Conservation (phyloP, 345 rosid genomes). For the Erysimum cheiranthoides region DNA sequence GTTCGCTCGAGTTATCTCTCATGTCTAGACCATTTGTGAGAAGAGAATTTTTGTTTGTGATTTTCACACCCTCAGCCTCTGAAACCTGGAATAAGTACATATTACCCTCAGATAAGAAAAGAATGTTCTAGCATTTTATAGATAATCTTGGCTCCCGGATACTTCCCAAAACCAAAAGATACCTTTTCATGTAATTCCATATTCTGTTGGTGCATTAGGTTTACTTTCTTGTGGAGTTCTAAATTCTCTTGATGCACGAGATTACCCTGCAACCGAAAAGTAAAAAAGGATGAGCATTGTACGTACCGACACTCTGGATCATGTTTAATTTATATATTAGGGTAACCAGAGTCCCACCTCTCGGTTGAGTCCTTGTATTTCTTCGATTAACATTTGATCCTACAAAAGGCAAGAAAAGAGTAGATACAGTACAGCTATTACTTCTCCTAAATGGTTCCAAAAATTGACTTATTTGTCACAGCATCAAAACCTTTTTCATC, state of each 20-base stretch:
- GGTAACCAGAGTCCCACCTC: constrained; percentile 51
- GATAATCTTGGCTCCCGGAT: not conserved
- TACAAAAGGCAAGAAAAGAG: constrained; percentile 40
- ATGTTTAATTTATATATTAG: not conserved
- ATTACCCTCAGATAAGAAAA: constrained; percentile 18
- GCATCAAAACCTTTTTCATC: constrained; percentile 58
- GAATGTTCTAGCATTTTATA: constrained; percentile 32
- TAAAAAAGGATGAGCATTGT: not conserved
- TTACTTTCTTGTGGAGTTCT: constrained; percentile 56
- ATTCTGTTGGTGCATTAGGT: constrained; percentile 58
- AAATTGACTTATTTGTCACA: not conserved
- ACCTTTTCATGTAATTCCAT: constrained; percentile 64
- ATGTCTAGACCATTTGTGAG: constrained; percentile 54
- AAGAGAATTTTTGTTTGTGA: constrained; percentile 50
- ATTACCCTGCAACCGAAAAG: constrained; percentile 54
- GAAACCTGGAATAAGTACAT: constrained; percentile 55
- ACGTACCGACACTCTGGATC: not conserved
- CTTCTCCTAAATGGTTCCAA: not conserved
- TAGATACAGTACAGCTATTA: not conserved
- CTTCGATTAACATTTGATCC: constrained; percentile 62
- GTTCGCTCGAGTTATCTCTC: constrained; percentile 62
- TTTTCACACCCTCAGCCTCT: constrained; percentile 61
- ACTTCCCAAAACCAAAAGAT: constrained; percentile 8
- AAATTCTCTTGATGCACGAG: constrained; percentile 64
- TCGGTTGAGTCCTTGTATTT: constrained; percentile 64